Evolutionary conservation across 805 yeast species (phyloP).

Genomic region (Debaryomyces prosopidis): DNA sequence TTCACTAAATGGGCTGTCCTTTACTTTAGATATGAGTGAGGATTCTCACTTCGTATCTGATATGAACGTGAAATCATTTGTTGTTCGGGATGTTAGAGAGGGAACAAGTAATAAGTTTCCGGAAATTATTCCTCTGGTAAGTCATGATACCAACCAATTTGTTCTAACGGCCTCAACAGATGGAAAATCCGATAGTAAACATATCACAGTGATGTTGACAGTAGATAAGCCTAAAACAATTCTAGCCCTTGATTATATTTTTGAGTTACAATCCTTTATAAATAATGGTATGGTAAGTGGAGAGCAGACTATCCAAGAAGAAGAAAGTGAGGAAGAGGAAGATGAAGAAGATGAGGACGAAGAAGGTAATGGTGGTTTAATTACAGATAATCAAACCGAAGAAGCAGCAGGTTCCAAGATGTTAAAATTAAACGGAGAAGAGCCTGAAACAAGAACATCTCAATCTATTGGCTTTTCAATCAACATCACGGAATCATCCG

Average conservation of each 20-base stretch:
- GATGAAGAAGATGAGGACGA: conserved; percentile 6
- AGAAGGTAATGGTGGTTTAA: background rate
- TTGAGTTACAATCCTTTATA: conserved; percentile 69
- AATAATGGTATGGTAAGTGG: conserved; percentile 44
- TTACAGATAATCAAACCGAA: background rate
- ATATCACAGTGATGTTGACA: conserved; percentile 53
- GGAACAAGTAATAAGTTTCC: conserved; percentile 68
- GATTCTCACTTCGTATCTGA: conserved; percentile 60
- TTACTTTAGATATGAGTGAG: conserved; percentile 50
- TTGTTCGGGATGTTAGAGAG: conserved; percentile 71
- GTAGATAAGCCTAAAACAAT: conserved; percentile 81
- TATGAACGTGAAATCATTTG: conserved; percentile 67
- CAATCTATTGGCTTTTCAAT: conserved; percentile 51
- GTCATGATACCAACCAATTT: conserved; percentile 69
- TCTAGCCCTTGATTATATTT: conserved; percentile 81
- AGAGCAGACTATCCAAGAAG: conserved; percentile 10
- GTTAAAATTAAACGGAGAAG: conserved; percentile 9
- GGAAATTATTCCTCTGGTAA: conserved; percentile 73
- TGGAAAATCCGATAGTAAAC: conserved; percentile 37
- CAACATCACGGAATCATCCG: conserved; percentile 73
- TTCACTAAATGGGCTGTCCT: conserved; percentile 58
- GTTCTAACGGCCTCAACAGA: conserved; percentile 51
- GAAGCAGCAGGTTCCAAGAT: background rate
- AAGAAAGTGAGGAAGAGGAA: conserved; percentile 16
- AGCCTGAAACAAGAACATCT: conserved; percentile 4